A percentile compares a stretch with the other conserved stretches of the same genome.
Conservation (phyloP, 371 early-diverging fungal species). For the Circinella umbellata region DNA sequence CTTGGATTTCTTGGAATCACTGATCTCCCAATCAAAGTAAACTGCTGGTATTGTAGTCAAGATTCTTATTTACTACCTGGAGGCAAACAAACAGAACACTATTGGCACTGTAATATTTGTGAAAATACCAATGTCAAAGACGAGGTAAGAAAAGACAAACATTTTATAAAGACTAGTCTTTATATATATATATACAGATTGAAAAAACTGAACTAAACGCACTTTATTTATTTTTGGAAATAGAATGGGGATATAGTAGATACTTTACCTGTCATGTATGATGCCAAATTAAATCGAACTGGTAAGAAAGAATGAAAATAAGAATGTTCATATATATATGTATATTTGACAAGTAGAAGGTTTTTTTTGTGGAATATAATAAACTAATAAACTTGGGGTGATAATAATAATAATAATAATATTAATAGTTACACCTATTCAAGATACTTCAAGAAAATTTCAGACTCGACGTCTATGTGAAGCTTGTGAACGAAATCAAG, state of each 20-base stretch:
- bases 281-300: slow-evolving; percentile 19
- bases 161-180: neutral
- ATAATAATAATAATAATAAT: no score
- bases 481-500: slow-evolving; percentile 22
- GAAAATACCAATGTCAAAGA: slow-evolving; percentile 29
- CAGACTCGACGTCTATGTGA: slow-evolving; percentile 22
- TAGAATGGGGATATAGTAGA: slow-evolving; percentile 33
- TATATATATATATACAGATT: no score
- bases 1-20: slow-evolving; percentile 26
- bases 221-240: neutral
- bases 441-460: neutral
- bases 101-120: slow-evolving; percentile 33
- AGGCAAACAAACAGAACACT: slow-evolving; percentile 20
- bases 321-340: neutral
- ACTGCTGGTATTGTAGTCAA: slow-evolving; percentile 42
- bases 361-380: no score
- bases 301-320: slow-evolving; percentile 11
- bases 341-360: no score
- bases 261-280: slow-evolving; percentile 15
- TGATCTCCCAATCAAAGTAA: slow-evolving; percentile 27
- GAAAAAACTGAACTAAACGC: no score
- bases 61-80: slow-evolving; percentile 28
- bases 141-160: slow-evolving; percentile 19
- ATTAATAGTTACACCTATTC: neutral
- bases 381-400: no score